A percentile compares a stretch with the other conserved stretches of the same genome.
phyloP scores from a whole-genome alignment of 257 asterid species.

The Gentiana dahurica region DNA sequence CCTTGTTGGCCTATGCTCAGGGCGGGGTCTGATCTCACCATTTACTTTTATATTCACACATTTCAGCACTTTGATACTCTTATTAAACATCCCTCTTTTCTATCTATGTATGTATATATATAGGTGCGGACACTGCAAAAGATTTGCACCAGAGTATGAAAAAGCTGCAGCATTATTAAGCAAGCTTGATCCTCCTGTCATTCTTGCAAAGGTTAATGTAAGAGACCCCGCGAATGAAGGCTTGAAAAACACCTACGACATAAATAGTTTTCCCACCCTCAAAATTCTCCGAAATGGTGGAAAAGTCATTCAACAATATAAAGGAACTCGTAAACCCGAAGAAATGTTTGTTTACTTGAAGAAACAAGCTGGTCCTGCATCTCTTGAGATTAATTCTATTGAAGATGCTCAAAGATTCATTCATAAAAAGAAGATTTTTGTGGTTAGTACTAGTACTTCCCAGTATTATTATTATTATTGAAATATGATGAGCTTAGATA shows the following conservation, averaged over 20 bases:
- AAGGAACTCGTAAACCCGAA: constrained; percentile 80
- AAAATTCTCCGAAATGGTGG: constrained; percentile 78
- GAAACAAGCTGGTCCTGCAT: constrained; percentile 80
- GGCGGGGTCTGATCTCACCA: too few species aligned
- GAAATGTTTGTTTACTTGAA: constrained; percentile 62
- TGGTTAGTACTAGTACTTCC: constrained; percentile 29
- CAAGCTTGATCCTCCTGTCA: constrained; percentile 56
- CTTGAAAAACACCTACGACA: constrained; percentile 40
- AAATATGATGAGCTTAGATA: too few species aligned
- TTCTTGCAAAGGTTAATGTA: constrained; percentile 71
- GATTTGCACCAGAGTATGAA: constrained; percentile 37
- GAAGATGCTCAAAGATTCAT: constrained; percentile 42
- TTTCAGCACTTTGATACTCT: too few species aligned
- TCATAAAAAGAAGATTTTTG: constrained; percentile 39
- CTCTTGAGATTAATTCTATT: constrained; percentile 50
- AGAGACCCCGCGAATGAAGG: constrained; percentile 45
- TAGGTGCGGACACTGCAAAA: constrained; percentile 16
- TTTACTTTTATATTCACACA: too few species aligned
- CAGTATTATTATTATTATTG: not conserved
- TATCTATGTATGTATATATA: not conserved
- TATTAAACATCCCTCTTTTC: too few species aligned
- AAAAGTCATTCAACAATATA: constrained; percentile 46
- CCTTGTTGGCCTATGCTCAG: too few species aligned
- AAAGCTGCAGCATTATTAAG: constrained; percentile 64
- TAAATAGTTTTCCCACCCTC: constrained; percentile 79